Evolutionary conservation across 139 green algal species (phyloP), one percentile per base, ranked within the genome.

Genomic region (Edaphochlamys debaryana): DNA sequence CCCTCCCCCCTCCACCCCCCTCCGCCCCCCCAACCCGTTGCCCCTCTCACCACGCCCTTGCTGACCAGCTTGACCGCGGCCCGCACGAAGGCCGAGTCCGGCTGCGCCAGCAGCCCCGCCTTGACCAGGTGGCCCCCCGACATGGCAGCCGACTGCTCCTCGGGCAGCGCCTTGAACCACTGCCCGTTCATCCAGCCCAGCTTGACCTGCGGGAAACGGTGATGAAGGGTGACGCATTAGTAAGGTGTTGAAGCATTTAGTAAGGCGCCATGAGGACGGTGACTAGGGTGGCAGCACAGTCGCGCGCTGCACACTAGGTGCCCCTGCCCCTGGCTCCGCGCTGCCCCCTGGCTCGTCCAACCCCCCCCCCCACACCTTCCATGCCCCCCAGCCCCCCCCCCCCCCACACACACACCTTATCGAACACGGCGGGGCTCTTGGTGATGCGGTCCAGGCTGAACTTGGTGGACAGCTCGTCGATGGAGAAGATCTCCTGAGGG

Each of bases 381-480:
- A n/a, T n/a, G n/a, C n/a, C n/a, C n/a, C n/a, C n/a, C n/a, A n/a
- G n/a, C n/a, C n/a, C n/a, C n/a, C n/a, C n/a, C n/a, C n/a, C n/a
- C n/a, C n/a, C n/a, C n/a, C n/a, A n/a, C n/a, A n/a, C n/a, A n/a
- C 96, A 94, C 84, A 93, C 87, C 86, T 92, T 97, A 93, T 99
- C 96, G 87, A 99, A 99, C 2, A 99, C 95, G 34, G 97, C 96
- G 5, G 91, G 80, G 25, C 62, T 94, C 91, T 99, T 99, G 64
- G 95, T 99, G 89, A 99, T 96, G 75, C 97, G 93, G 2, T 98
- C 96, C 36, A 99, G 73, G 8, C 79, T 86, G 79, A 99, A 99
- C 34, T 91, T 91, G 7, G 90, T 48, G 62, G 87, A 79, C 50
- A 98, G 85, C 85, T 96, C 92, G n/a, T 93, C 80, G 48, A 90